Conservation (phyloP, 164 flowering plant genomes). For the Umbilicus rupestris region DNA sequence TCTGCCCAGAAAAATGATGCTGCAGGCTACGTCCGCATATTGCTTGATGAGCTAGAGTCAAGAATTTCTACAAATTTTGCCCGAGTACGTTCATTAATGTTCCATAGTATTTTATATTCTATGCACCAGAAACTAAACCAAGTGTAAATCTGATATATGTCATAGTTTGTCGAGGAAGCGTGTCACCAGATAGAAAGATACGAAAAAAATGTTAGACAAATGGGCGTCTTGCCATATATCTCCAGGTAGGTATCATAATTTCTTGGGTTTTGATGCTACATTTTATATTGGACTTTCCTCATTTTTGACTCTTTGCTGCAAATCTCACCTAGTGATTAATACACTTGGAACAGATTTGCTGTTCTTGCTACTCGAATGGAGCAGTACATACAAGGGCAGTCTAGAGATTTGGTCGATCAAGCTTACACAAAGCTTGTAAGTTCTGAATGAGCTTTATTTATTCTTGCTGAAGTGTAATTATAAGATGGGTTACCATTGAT, state of each 20-base stretch:
- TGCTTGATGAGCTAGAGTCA: conserved; percentile 89
- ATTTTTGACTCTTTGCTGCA: neutral
- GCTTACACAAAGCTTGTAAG: conserved; percentile 95
- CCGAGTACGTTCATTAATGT: conserved; percentile 41
- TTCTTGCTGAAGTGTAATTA: neutral
- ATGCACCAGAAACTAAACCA: conserved; percentile 11
- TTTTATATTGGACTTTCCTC: neutral
- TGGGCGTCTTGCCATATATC: conserved; percentile 81
- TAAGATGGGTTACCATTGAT: neutral
- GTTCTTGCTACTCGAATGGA: conserved; percentile 98
- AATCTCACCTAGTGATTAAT: neutral
- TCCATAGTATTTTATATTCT: neutral
- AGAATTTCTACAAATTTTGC: conserved; percentile 72
- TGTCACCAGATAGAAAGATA: conserved; percentile 94
- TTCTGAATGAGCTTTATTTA: conserved; percentile 8
- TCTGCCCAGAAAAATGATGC: conserved; percentile 99
- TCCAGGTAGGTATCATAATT: conserved; percentile 59
- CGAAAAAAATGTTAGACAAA: conserved; percentile 81
- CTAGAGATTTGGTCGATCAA: conserved; percentile 97
- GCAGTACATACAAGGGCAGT: conserved; percentile 97
- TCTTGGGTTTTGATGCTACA: neutral
- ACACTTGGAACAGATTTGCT: conserved; percentile 50
- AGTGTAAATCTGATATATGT: neutral
- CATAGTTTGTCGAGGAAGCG: conserved; percentile 97
- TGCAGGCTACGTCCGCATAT: conserved; percentile 91